These are phyloP conservation scores for Hibiscus syriacus DNA, from an alignment of 345 rosid genomes.

Conservation along the genomic window DNA sequence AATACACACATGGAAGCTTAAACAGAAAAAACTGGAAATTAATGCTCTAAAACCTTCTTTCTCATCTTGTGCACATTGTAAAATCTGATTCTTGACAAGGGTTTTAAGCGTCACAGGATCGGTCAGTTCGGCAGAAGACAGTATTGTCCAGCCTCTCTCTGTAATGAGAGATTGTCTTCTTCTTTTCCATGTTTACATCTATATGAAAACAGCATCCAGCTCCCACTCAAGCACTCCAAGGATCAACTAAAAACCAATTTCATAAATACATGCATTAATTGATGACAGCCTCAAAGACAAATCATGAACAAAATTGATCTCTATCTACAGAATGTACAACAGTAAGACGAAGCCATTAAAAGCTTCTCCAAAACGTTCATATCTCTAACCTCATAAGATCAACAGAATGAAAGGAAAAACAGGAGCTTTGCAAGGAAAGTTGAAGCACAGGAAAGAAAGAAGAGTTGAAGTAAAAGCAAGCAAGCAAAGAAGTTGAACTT, in stretches of 20 bases:
- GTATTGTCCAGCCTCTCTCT: constrained; percentile 70
- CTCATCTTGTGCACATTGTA: constrained; percentile 26
- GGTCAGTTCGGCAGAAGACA: constrained; percentile 63
- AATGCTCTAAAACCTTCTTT: constrained; percentile 34
- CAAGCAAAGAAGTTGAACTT: not conserved
- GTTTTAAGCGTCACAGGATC: constrained; percentile 41
- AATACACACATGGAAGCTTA: not conserved
- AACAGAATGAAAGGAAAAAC: not conserved
- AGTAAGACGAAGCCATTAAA: not conserved
- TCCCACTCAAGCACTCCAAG: constrained; percentile 2
- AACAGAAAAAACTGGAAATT: not conserved
- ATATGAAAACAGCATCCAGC: constrained; percentile 12
- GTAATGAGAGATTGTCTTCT: constrained; percentile 43
- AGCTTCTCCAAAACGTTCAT: not conserved
- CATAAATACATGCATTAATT: not conserved
- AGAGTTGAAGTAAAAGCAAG: not conserved
- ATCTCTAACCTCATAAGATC: constrained; percentile 1
- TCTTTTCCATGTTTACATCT: constrained; percentile 45
- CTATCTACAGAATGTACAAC: not conserved
- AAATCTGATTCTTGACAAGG: constrained; percentile 56
- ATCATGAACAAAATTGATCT: not conserved
- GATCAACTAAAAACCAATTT: not conserved
- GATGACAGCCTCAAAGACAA: not conserved
- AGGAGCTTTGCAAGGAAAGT: not conserved
- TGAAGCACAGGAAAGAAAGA: not conserved